Percentiles rank a stretch among this genome's conserved stretches.
These are phyloP conservation scores for Plantago major DNA, from an alignment of 257 asterid species.

Conservation along the genomic window DNA sequence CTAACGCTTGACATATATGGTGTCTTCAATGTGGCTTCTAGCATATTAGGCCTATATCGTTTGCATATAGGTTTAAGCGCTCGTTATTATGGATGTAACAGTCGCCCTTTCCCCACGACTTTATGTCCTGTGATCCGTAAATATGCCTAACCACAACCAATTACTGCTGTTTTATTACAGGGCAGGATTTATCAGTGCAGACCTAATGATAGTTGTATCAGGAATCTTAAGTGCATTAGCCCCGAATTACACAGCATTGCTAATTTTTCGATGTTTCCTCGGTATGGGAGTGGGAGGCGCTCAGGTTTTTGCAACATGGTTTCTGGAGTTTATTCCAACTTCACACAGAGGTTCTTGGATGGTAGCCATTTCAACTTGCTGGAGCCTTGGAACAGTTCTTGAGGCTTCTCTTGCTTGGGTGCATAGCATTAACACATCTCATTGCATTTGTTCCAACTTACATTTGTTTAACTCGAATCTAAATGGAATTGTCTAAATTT, in stretches of 20 bases:
- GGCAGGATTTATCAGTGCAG: constrained; percentile 36
- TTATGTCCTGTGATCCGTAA: not conserved
- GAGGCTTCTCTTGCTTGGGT: constrained; percentile 61
- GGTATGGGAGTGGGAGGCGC: constrained; percentile 48
- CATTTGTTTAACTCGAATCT: no score
- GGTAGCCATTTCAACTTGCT: constrained; percentile 40
- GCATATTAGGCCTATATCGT: no score
- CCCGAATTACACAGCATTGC: constrained; percentile 33
- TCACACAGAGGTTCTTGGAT: constrained; percentile 49
- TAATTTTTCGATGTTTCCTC: constrained; percentile 37
- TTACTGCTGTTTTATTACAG: constrained; percentile 14
- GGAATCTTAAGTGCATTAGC: constrained; percentile 47
- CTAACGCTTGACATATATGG: no score
- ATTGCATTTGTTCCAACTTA: no score
- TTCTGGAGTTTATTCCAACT: constrained; percentile 44
- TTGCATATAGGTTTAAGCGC: no score
- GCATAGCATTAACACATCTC: constrained; percentile 1
- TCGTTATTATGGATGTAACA: no score
- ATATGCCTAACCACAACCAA: not conserved
- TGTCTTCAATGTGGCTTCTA: no score
- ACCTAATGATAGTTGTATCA: constrained; percentile 31
- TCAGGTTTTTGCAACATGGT: constrained; percentile 37
- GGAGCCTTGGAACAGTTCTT: constrained; percentile 47
- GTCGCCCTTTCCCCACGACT: no score
- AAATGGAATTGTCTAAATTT: not conserved